Evolutionary conservation across 2,329 filamentous ascomycete species (phyloP).

Genomic region (Paraphoma chrysanthemicola): DNA sequence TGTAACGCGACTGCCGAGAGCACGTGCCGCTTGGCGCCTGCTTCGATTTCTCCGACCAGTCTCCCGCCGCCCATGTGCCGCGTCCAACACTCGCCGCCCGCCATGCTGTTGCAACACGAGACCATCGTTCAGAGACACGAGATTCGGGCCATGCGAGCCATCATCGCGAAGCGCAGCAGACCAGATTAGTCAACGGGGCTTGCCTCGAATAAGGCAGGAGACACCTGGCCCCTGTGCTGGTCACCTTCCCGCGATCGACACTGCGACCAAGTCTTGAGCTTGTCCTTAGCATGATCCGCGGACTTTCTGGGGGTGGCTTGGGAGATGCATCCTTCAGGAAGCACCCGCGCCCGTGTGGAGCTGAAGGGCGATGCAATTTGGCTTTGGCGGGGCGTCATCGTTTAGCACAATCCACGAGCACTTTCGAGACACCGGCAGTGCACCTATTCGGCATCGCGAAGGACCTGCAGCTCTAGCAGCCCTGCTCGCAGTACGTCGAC

Average conservation of each 20-base stretch:
- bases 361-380: neutral
- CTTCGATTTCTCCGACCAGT: neutral
- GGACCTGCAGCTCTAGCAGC: neutral
- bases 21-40: neutral
- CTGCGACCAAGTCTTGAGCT: constrained; percentile 6
- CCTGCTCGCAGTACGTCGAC: constrained; percentile 2
- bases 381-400: too few relatives aligned
- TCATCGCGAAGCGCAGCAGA: neutral
- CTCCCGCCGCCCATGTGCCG: neutral
- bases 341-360: neutral
- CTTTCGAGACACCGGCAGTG: neutral
- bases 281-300: constrained; percentile 7
- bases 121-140: neutral
- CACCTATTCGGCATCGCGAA: neutral
- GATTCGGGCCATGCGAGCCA: neutral
- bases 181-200: constrained; percentile 7
- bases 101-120: neutral
- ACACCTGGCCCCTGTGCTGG: neutral
- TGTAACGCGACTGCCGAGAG: neutral
- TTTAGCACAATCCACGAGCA: neutral
- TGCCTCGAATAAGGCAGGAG: constrained; percentile 18
- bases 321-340: constrained; percentile 3
- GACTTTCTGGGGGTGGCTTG: constrained; percentile 12
- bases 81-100: neutral
- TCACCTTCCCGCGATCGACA: constrained; percentile 10